A percentile compares a stretch with the other conserved stretches of the same genome.
Conservation (phyloP, 345 rosid genomes). For the Acer saccharum region DNA sequence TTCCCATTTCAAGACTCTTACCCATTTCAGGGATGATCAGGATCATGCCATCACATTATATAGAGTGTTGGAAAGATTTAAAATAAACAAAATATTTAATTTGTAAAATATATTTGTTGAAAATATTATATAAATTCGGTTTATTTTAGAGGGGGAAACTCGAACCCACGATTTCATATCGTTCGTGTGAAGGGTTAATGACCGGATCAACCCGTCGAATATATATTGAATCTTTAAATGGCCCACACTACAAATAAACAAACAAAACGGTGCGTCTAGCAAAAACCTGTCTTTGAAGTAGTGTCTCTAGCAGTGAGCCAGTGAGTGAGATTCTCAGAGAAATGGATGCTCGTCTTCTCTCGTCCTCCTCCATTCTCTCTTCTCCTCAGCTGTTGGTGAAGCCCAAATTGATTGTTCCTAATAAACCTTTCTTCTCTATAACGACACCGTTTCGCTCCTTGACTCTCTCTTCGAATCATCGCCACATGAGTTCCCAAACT, state of each 20-base stretch:
- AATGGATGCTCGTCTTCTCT: constrained; percentile 34
- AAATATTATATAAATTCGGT: no score
- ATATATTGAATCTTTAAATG: no score
- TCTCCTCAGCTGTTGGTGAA: constrained; percentile 8
- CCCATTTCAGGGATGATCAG: no score
- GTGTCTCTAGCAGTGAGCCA: not conserved
- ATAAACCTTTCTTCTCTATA: not conserved
- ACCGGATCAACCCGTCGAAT: no score
- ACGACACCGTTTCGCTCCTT: not conserved
- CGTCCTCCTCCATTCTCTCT: constrained; percentile 7
- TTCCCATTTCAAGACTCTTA: no score
- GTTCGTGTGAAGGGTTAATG: no score
- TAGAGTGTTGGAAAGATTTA: no score
- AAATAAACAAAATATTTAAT: no score
- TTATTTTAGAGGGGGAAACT: no score
- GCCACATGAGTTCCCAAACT: not conserved
- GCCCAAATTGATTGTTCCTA: not conserved
- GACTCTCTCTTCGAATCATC: not conserved
- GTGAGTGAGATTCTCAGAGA: not conserved
- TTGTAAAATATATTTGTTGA: no score
- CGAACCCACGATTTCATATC: no score
- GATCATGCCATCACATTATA: no score
- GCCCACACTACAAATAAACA: not conserved
- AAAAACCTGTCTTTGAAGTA: not conserved
- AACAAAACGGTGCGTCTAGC: not conserved